Percentiles rank a stretch among this genome's conserved stretches.
These are phyloP conservation scores for Phytopythium delawarense DNA, from an alignment of 352 stramenopile genomes.

Conservation along the genomic window DNA sequence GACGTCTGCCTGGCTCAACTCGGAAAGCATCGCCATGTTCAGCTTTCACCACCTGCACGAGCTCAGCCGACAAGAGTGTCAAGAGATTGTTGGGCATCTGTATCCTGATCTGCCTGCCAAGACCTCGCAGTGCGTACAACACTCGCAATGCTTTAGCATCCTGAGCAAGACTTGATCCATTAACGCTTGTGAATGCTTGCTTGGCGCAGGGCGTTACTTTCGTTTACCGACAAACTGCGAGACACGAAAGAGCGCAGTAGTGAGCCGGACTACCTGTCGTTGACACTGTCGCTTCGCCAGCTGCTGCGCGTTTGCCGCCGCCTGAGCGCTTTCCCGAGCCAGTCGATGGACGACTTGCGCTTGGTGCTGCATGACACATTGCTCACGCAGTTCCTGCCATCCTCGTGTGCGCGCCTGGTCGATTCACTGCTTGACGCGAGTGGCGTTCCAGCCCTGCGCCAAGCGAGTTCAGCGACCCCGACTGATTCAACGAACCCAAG, in stretches of 20 bases:
- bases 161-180: not conserved
- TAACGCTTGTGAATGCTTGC: not conserved
- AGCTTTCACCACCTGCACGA: constrained; percentile 56
- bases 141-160: not conserved
- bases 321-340: constrained; percentile 60
- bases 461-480: not conserved
- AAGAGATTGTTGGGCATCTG: constrained; percentile 44
- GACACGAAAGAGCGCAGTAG: constrained; percentile 33
- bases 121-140: constrained; percentile 43
- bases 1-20: constrained; percentile 61
- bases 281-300: constrained; percentile 65
- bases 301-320: constrained; percentile 60
- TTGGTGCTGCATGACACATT: constrained; percentile 69
- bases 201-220: constrained; percentile 34
- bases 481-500: not conserved
- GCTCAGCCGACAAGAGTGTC: constrained; percentile 33
- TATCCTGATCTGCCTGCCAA: constrained; percentile 49
- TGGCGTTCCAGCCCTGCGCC: constrained; percentile 18
- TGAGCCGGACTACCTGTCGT: constrained; percentile 40
- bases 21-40: constrained; percentile 79
- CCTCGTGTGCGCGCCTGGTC: constrained; percentile 42
- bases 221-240: constrained; percentile 50
- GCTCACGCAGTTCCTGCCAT: constrained; percentile 71
- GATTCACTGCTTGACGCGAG: constrained; percentile 51
- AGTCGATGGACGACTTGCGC: constrained; percentile 58